These are phyloP conservation scores for Neonectria punicea DNA, from an alignment of 2,329 filamentous ascomycete species.

Conservation along the genomic window DNA sequence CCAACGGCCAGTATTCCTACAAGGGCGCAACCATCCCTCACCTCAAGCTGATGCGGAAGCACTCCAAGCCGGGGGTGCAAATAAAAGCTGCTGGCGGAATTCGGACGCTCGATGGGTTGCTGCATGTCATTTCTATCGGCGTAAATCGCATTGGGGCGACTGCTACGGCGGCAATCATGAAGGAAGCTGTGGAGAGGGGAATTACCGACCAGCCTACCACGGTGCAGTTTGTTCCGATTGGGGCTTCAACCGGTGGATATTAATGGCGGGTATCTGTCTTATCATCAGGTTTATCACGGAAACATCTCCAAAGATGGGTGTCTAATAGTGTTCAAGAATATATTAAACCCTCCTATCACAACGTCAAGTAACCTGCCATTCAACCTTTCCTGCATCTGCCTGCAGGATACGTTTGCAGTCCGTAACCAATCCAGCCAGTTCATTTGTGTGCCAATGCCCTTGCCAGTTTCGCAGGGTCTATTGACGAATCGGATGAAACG, in stretches of 20 bases:
- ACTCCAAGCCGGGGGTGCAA: constrained; percentile 56
- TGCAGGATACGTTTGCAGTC: too few species aligned
- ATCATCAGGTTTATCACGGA: too few species aligned
- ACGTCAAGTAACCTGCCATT: too few species aligned
- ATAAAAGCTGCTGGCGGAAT: constrained; percentile 70
- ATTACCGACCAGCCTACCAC: constrained; percentile 49
- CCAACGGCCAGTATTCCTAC: constrained; percentile 62
- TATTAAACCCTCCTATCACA: too few species aligned
- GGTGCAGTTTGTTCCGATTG: constrained; percentile 27
- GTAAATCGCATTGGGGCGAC: constrained; percentile 67
- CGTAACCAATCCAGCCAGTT: too few species aligned
- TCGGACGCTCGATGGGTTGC: constrained; percentile 64
- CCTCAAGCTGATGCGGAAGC: constrained; percentile 64
- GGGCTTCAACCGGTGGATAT: constrained; percentile 17
- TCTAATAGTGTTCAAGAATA: too few species aligned
- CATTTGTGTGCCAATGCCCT: not conserved
- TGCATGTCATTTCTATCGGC: constrained; percentile 64
- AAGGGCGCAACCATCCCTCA: constrained; percentile 62
- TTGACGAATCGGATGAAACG: not conserved
- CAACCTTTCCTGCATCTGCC: too few species aligned
- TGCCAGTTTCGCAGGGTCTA: not conserved
- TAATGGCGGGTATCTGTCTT: too few species aligned
- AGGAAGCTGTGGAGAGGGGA: constrained; percentile 62
- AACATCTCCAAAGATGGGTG: too few species aligned
- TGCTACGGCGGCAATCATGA: constrained; percentile 63